Base-by-base conservation (phyloP, 805 yeast genomes). In the Lachancea nothofagi region DNA sequence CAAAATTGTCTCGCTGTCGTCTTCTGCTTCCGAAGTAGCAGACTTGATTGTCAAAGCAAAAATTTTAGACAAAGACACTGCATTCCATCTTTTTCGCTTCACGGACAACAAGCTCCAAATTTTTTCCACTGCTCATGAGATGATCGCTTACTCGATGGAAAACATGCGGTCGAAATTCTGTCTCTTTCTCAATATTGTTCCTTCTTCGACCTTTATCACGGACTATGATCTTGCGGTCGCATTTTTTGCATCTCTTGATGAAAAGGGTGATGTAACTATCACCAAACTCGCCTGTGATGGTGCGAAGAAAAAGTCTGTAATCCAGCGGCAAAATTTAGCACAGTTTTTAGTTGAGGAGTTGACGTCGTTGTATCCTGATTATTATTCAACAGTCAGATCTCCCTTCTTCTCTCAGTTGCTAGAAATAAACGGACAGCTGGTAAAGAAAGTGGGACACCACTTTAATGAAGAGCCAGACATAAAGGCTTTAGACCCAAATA, bases 51-150 rank as follows among this genome's bases (percentile, higher is more conserved):
- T 54, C 43, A 88, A 86, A 57, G 85, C 95, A 0, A 80, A 77
- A 48, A 76, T 90, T 25, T 64, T 88, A 41, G 77, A 78, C 54
- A 89, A 90, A 54, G 74, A 79, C 1, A 83, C 87, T 34, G 89
- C 96, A 3, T 87, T 89, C 62, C 96, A 89, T 64, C 64, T 90
- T 23, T 90, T 90, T 68, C 77, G 73, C 48, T 65, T 75, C 3
- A 46, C 52, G 8, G 58, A 59, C 20, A 59, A 59, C 39, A 68
- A 67, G 26, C 42, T 67, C 43, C 53, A 70, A 25, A 51, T 80
- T 1, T 83, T 74, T 55, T 77, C 78, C 9, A 76, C 88, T 3
- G 93, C 93, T 0, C 94, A 84, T 54, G 84, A 79, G 49, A 48
- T 62, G 2, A 50, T 61, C 0, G 64, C 71, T 1, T 84, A 81